Evolutionary conservation across 106 monocot species (phyloP).

Genomic region (Dioscorea dumetorum): DNA sequence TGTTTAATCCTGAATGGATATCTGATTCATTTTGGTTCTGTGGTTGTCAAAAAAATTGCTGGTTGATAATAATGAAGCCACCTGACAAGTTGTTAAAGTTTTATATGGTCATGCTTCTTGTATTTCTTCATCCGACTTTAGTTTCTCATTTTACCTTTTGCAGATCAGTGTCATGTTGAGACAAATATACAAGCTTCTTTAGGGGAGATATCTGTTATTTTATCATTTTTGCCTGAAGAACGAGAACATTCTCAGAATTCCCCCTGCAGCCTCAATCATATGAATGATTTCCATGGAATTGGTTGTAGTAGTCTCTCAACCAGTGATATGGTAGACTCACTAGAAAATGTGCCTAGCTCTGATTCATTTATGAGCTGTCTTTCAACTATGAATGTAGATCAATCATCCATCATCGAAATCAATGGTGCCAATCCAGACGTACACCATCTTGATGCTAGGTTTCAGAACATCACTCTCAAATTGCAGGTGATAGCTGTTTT

Average conservation of each 20-base stretch:
- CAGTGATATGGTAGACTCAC: conserved; percentile 7
- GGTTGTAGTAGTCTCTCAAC: conserved; percentile 10
- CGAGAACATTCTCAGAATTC: conserved; percentile 16
- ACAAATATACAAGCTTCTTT: conserved; percentile 67
- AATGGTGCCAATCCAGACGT: conserved; percentile 14
- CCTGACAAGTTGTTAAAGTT: no score
- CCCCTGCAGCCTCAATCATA: background rate
- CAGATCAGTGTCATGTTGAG: conserved; percentile 74
- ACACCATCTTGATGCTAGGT: conserved; percentile 52
- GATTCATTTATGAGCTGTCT: conserved; percentile 36
- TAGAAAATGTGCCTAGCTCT: conserved; percentile 2
- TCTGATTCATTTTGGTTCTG: no score
- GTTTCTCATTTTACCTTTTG: conserved; percentile 6
- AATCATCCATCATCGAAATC: conserved; percentile 21
- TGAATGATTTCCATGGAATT: conserved; percentile 8
- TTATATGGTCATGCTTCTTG: no score
- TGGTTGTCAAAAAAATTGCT: no score
- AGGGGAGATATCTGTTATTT: conserved; percentile 43
- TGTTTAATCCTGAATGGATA: no score
- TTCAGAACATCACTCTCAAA: conserved; percentile 39
- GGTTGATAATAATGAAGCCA: no score
- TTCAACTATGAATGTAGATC: conserved; percentile 39
- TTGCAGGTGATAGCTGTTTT: conserved; percentile 55
- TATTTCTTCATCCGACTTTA: no score
- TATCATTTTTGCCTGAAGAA: conserved; percentile 46